Percentiles rank a stretch among this genome's conserved stretches.
phyloP scores from a whole-genome alignment of 2,329 filamentous ascomycete species.

The Albophoma yamanashiensis region DNA sequence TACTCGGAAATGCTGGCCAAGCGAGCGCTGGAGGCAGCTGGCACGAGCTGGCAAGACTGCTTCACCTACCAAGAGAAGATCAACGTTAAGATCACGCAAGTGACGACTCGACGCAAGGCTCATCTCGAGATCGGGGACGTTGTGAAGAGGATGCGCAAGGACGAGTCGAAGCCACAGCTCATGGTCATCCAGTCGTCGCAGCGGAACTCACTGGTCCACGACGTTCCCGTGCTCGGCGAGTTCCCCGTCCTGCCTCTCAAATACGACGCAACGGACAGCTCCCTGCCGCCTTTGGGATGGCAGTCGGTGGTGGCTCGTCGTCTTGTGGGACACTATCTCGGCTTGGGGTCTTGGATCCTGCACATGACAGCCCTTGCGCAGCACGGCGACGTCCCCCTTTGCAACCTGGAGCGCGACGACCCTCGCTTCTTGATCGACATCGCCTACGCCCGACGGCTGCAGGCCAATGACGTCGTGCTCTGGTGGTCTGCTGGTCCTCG shows the following conservation, averaged over 20 bases:
- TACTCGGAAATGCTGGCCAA: slow-evolving; percentile 68
- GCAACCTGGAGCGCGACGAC: slow-evolving; percentile 90
- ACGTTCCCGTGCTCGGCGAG: slow-evolving; percentile 73
- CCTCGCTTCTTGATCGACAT: slow-evolving; percentile 93
- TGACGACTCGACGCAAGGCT: slow-evolving; percentile 82
- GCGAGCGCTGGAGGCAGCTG: slow-evolving; percentile 54
- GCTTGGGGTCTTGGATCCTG: slow-evolving; percentile 83
- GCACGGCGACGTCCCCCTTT: slow-evolving; percentile 89
- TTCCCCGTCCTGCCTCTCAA: slow-evolving; percentile 75
- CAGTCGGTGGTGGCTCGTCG: slow-evolving; percentile 80
- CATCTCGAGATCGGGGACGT: slow-evolving; percentile 79
- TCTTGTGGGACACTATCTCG: slow-evolving; percentile 80
- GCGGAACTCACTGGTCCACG: slow-evolving; percentile 67
- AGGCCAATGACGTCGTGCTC: slow-evolving; percentile 84
- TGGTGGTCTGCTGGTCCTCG: slow-evolving; percentile 90
- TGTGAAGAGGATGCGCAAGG: slow-evolving; percentile 81
- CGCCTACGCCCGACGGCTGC: slow-evolving; percentile 80
- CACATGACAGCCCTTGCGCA: slow-evolving; percentile 80
- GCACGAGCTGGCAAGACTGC: slow-evolving; percentile 64
- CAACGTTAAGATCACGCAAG: slow-evolving; percentile 75
- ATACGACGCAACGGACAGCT: slow-evolving; percentile 74
- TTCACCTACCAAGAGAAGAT: slow-evolving; percentile 83
- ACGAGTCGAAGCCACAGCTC: slow-evolving; percentile 70
- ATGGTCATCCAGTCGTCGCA: slow-evolving; percentile 88
- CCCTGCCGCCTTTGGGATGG: slow-evolving; percentile 87